Base-by-base conservation (phyloP, 768 basidiomycete genomes). In the Pholiota conissans region DNA sequence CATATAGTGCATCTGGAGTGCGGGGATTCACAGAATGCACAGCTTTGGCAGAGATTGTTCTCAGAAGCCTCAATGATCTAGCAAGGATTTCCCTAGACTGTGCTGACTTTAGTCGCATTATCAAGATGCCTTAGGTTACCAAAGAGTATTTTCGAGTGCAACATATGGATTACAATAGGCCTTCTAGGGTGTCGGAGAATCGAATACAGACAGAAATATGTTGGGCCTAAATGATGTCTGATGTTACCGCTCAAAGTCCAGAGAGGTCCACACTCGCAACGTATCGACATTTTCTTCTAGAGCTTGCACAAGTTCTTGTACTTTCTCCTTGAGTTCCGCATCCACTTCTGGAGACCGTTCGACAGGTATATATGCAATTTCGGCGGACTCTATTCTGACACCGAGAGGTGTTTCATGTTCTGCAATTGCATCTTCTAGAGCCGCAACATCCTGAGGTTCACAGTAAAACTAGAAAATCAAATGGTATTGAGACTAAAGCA, bases 251-350 rank as follows among this genome's bases (percentile, higher is more conserved):
- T 54, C 40, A 20, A 54, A 59, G 50, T 59, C 58, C 30, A 64
- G 45, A 3, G 78, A 84, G 45, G 85, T 85, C 74, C 82, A 87
- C 24, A 89, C 82, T 55, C 77, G 77, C 55, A 82, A 70, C 11
- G 80, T 81, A 64, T 89, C 87, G 52, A 82, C 83, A 57, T 82
- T 72, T 22, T 73, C 81, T 67, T 86, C 84, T 49, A 89, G 67
- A 4, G 74, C 78, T 40, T 80, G 76, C 18, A 86, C 70, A 20
- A 89, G 71, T 10, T 67, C 65, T 29, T 74, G 71, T 7, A 88
- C 65, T 47, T 72, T 74, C 22, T 69, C 64, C 51, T 74, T 70
- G 27, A 70, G 62, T 6, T 83, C 82, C 26, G 77, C 76, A 1
- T 61, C 65, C 13, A 66, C 30, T 8, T 72, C 64, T 4, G 71